Evolutionary conservation across 495 filamentous ascomycete species (phyloP), one percentile per base, ranked within the genome.

Genomic region (Ascobolus immersus): DNA sequence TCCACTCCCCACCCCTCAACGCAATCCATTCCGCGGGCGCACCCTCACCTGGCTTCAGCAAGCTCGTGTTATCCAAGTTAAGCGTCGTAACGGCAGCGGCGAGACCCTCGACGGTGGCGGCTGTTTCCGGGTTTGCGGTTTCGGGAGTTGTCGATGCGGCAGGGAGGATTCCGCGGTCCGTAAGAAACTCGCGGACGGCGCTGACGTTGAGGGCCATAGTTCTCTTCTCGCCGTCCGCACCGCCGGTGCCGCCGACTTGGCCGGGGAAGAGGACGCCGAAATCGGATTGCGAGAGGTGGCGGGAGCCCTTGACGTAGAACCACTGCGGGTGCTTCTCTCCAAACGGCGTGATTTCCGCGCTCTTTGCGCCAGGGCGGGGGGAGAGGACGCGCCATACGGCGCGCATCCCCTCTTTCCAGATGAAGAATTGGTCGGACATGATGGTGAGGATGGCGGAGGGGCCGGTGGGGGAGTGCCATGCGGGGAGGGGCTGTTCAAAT

Each of bases 191-290:
- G 21, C 35, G 33, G 4, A 31, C 42, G 6, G 46, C 46, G 14
- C 42, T 36, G 9, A 43, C 39, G 37, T 81, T 80, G 14, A 80
- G 49, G 28, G 61, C 52, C 24, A 81, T 44, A 1, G 64, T 60
- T 1, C 66, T 51, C 41, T 69, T 67, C 0, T 73, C 73, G 32
- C 68, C 59, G 37, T 69, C n/a, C n/a, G n/a, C n/a, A n/a, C n/a
- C n/a, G n/a, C n/a, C n/a, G 28, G 28, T 10, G 4, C 63, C 5
- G 69, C 53, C 32, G 54, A 54, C 32, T 57, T 60, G 15, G 66
- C 69, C 14, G 73, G 77, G 73, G 45, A 80, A 81, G 13, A 84
- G 50, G 8, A 78, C 46, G n/a, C 69, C 76, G 47, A 80, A 82
- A 43, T 82, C 77, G 11, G 62, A 69, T 52, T 81, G 77, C 22